These are phyloP conservation scores for Strigomonas galati DNA, from an alignment of 208 protist species.

Conservation along the genomic window DNA sequence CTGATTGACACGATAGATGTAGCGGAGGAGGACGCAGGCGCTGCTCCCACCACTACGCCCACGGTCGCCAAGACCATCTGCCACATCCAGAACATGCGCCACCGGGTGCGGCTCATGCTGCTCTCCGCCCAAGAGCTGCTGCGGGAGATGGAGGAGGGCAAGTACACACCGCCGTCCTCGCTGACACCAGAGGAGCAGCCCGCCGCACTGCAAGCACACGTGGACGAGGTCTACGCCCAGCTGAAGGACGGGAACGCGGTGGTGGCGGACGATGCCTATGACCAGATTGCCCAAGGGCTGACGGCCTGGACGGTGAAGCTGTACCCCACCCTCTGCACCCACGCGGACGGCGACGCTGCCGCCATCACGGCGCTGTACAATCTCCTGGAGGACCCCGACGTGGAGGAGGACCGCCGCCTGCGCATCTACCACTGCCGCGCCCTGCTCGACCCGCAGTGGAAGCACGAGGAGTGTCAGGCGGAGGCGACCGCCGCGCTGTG, in stretches of 20 bases:
- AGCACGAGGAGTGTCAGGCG: slow-evolving; percentile 40
- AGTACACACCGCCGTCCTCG: not conserved
- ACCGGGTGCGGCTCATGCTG: slow-evolving; percentile 61
- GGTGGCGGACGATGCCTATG: slow-evolving; percentile 13
- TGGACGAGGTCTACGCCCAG: slow-evolving; percentile 22
- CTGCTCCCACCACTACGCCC: not conserved
- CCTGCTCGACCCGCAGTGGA: slow-evolving; percentile 69
- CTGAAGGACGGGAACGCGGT: slow-evolving; percentile 44
- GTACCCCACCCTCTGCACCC: slow-evolving; percentile 47
- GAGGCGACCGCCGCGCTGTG: slow-evolving; percentile 46
- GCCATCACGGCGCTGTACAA: slow-evolving; percentile 46
- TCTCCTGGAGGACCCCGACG: slow-evolving; percentile 63
- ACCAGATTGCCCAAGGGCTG: slow-evolving; percentile 15
- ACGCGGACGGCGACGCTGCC: slow-evolving; percentile 19
- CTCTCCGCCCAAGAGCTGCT: slow-evolving; percentile 67
- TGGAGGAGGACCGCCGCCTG: slow-evolving; percentile 68
- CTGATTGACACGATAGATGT: slow-evolving; percentile 20
- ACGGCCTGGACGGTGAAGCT: slow-evolving; percentile 36
- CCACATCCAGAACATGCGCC: slow-evolving; percentile 65
- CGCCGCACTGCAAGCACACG: not conserved
- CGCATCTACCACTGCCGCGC: slow-evolving; percentile 80
- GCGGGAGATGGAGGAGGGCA: slow-evolving; percentile 12
- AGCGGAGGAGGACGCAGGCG: not conserved
- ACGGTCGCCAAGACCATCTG: slow-evolving; percentile 33
- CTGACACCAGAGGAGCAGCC: too few species aligned